Percentiles rank a stretch among this genome's conserved stretches.
These are phyloP conservation scores for Vitis hybrid DNA, from an alignment of 177 flowering plant species.

Conservation along the genomic window DNA sequence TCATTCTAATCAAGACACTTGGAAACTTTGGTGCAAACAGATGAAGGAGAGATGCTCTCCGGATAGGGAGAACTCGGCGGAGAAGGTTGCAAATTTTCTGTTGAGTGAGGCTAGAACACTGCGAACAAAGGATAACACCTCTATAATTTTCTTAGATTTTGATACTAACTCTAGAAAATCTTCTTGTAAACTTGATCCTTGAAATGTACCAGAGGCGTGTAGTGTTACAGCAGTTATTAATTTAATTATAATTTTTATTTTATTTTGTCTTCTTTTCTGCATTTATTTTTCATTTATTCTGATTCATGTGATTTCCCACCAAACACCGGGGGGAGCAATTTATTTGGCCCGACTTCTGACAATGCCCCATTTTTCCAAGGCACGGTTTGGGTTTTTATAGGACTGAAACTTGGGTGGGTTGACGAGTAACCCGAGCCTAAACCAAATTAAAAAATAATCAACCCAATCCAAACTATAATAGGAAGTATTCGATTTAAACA, in stretches of 20 bases:
- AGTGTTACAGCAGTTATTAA: slow-evolving; percentile 11
- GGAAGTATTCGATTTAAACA: fast-evolving
- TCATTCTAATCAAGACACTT: neutral
- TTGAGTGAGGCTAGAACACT: slow-evolving; percentile 78
- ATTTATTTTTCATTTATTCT: too few relatives aligned
- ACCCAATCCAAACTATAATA: too few relatives aligned
- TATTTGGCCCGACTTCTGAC: too few relatives aligned
- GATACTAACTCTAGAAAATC: slow-evolving; percentile 33
- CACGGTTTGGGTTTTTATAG: too few relatives aligned
- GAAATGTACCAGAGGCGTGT: slow-evolving; percentile 9
- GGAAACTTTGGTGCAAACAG: slow-evolving; percentile 32
- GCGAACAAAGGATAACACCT: slow-evolving; percentile 95
- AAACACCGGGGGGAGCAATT: too few relatives aligned
- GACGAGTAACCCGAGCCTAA: too few relatives aligned
- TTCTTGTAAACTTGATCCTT: slow-evolving; percentile 46
- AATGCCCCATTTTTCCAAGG: too few relatives aligned
- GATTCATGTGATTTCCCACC: too few relatives aligned
- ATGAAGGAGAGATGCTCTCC: slow-evolving; percentile 41
- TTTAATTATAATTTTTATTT: too few relatives aligned
- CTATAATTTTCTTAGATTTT: slow-evolving; percentile 83
- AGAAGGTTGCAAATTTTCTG: slow-evolving; percentile 70
- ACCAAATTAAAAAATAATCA: too few relatives aligned
- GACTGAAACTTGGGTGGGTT: too few relatives aligned
- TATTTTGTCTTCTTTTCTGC: too few relatives aligned
- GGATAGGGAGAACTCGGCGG: slow-evolving; percentile 51